Percentiles rank a stretch among this genome's conserved stretches.
These are phyloP conservation scores for Trichoderma sp. DNA, from an alignment of 2,329 filamentous ascomycete species.

Conservation along the genomic window DNA sequence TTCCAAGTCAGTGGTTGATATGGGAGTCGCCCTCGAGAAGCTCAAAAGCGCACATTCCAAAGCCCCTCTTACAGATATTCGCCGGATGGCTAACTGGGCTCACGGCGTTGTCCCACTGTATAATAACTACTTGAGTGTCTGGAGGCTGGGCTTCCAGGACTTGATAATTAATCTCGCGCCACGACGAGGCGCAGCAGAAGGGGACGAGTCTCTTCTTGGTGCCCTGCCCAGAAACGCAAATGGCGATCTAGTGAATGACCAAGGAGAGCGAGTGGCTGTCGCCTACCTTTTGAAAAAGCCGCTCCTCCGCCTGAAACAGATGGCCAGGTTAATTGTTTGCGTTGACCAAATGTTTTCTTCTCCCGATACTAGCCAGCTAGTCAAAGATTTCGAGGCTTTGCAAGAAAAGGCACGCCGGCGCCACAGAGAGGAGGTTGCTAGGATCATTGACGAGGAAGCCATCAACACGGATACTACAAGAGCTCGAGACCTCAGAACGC, in stretches of 20 bases:
- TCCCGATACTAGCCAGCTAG: constrained; percentile 48
- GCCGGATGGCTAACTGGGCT: constrained; percentile 79
- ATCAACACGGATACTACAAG: constrained; percentile 79
- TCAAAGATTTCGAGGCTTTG: constrained; percentile 66
- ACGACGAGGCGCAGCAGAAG: constrained; percentile 55
- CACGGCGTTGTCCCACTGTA: constrained; percentile 78
- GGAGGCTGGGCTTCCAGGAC: constrained; percentile 93
- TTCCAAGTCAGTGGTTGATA: constrained; percentile 87
- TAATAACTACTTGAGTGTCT: constrained; percentile 80
- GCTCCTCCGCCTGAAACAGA: constrained; percentile 82
- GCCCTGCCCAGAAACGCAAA: constrained; percentile 64
- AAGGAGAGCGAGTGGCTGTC: constrained; percentile 91
- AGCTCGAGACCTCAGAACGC: constrained; percentile 75
- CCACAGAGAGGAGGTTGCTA: constrained; percentile 68
- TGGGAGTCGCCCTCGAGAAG: constrained; percentile 88
- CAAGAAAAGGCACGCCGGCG: constrained; percentile 75
- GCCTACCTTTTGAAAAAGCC: constrained; percentile 90
- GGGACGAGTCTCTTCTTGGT: constrained; percentile 63
- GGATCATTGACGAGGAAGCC: constrained; percentile 81
- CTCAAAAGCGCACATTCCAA: constrained; percentile 79
- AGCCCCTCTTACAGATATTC: constrained; percentile 73
- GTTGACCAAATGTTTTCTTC: constrained; percentile 60
- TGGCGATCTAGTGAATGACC: constrained; percentile 69
- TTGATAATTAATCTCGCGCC: constrained; percentile 91
- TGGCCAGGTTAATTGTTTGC: constrained; percentile 79